Conservation (phyloP, 1,284 basidiomycete genomes). For the Cryptococcus depauperatus region DNA sequence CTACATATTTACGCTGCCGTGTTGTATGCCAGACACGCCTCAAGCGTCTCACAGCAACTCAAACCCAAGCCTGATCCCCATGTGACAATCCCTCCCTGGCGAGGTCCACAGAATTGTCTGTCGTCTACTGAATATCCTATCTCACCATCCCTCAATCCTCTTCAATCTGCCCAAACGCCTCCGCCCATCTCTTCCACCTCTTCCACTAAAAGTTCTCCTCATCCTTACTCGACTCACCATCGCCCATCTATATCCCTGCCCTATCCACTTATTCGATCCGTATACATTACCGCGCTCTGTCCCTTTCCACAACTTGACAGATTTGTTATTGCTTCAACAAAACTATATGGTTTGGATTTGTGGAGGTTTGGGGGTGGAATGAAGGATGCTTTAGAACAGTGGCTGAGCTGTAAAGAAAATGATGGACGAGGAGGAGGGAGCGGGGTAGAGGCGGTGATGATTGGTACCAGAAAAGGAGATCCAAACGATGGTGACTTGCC, state of each 20-base stretch:
- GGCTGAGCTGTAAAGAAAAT: constrained; percentile 59
- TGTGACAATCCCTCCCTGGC: constrained; percentile 1
- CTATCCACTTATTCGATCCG: constrained; percentile 57
- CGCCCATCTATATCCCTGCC: constrained; percentile 12
- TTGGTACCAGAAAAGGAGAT: constrained; percentile 80
- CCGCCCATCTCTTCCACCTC: constrained; percentile 37
- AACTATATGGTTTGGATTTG: constrained; percentile 70
- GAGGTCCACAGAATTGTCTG: constrained; percentile 1
- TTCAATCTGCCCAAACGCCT: neutral
- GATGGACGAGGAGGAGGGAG: constrained; percentile 29
- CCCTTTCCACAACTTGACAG: constrained; percentile 77
- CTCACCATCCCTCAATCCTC: neutral
- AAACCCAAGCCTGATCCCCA: constrained; percentile 2
- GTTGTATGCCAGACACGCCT: constrained; percentile 45
- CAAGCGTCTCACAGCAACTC: constrained; percentile 1
- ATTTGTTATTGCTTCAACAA: constrained; percentile 64
- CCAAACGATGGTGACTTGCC: constrained; percentile 87
- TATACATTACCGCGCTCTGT: constrained; percentile 85
- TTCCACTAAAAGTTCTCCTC: constrained; percentile 8
- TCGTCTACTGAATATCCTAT: too few species aligned
- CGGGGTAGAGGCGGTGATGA: constrained; percentile 65
- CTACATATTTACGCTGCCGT: constrained; percentile 78
- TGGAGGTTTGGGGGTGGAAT: constrained; percentile 71
- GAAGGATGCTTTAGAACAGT: constrained; percentile 68
- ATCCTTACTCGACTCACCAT: constrained; percentile 10